Percentiles rank a stretch among this genome's conserved stretches.
Conservation (phyloP, 768 basidiomycete genomes). For the Kwoniella botswanensis region DNA sequence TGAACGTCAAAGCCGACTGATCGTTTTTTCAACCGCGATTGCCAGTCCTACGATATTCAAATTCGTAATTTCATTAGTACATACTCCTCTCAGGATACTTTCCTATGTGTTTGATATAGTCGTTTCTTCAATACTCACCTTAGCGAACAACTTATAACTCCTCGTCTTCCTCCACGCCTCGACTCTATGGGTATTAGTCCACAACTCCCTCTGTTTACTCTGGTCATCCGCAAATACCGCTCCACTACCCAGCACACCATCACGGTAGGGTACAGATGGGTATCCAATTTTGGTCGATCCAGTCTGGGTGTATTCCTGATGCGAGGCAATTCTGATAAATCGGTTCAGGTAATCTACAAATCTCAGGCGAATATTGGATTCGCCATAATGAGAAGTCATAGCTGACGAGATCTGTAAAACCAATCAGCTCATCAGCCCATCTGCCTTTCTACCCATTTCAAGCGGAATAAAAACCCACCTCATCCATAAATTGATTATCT, state of each 20-base stretch:
- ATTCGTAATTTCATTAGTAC: background rate
- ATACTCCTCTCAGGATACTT: too few relatives aligned
- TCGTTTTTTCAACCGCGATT: constrained; percentile 63
- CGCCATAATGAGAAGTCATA: constrained; percentile 90
- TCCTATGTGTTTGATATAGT: too few relatives aligned
- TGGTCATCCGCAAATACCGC: constrained; percentile 76
- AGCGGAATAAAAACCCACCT: constrained; percentile 65
- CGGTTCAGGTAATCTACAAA: constrained; percentile 87
- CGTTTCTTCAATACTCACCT: constrained; percentile 62
- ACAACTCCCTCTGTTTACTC: constrained; percentile 70
- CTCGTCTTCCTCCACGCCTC: constrained; percentile 90
- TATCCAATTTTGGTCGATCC: constrained; percentile 79
- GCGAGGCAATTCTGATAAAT: constrained; percentile 85
- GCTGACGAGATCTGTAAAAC: constrained; percentile 73
- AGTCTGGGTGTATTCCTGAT: constrained; percentile 81
- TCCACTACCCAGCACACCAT: constrained; percentile 74
- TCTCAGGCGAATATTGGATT: constrained; percentile 80
- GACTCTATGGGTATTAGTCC: constrained; percentile 77
- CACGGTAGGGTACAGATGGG: constrained; percentile 64
- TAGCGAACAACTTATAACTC: constrained; percentile 73
- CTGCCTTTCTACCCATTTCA: too few relatives aligned
- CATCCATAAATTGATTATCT: constrained; percentile 90
- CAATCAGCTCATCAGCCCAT: background rate
- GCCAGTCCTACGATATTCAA: constrained; percentile 67
- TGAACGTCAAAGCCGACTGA: constrained; percentile 80